phyloP scores from a whole-genome alignment of 768 basidiomycete genomes.

The Pilatotrama ljubarskyi region DNA sequence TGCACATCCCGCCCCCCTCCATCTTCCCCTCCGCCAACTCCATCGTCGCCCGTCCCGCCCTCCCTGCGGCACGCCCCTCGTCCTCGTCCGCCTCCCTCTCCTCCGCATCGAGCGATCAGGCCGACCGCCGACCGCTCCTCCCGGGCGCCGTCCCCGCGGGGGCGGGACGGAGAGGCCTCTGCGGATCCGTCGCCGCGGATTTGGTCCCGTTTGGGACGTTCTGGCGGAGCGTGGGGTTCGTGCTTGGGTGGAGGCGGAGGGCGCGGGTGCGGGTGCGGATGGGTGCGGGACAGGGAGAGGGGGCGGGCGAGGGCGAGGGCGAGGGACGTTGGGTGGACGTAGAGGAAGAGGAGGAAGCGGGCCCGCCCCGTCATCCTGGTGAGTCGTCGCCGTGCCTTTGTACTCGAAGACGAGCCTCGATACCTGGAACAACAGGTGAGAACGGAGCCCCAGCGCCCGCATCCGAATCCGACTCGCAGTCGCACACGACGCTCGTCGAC shows the following conservation, averaged over 20 bases:
- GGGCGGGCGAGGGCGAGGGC: not conserved
- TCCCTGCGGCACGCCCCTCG: slow-evolving; percentile 16
- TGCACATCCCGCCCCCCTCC: not conserved
- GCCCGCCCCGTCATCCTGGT: not conserved
- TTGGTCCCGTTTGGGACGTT: slow-evolving; percentile 28
- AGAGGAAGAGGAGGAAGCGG: not conserved
- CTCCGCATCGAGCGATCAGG: slow-evolving; percentile 11
- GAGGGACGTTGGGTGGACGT: not conserved
- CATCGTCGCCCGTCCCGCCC: no score
- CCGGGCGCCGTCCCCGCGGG: slow-evolving; percentile 27
- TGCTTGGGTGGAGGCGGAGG: not conserved
- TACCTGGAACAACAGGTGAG: no score
- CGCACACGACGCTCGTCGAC: no score
- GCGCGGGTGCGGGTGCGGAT: not conserved
- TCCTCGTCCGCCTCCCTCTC: slow-evolving; percentile 24
- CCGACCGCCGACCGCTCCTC: slow-evolving; percentile 39
- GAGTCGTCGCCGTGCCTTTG: no score
- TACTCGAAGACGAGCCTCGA: no score
- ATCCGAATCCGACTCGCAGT: no score
- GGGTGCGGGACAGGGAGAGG: no score
- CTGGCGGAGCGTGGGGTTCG: slow-evolving; percentile 7
- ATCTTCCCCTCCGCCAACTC: slow-evolving; percentile 21
- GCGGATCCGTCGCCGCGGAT: slow-evolving; percentile 22
- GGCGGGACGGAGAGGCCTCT: not conserved
- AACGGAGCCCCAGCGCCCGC: no score